Conservation (phyloP, 345 rosid species). For the Acer negundo region DNA sequence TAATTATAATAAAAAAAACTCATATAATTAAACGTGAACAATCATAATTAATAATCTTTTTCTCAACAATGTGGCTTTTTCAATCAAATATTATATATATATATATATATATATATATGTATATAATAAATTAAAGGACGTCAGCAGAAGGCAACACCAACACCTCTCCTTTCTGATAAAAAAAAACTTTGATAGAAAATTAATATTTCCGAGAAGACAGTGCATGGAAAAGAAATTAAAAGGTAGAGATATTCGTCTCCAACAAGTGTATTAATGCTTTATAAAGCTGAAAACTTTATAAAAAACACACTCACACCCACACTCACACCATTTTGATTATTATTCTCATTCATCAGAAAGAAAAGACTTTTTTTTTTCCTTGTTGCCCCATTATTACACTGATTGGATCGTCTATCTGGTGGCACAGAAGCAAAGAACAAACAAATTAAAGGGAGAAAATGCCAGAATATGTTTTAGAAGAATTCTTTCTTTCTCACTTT, state of each 20-base stretch:
- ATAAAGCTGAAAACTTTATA: conserved; percentile 2
- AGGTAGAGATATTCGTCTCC: conserved; percentile 21
- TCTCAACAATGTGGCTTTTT: not conserved
- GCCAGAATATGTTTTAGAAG: conserved; percentile 26
- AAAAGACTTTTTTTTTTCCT: conserved; percentile 23
- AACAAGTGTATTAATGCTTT: conserved; percentile 21
- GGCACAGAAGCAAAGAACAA: conserved; percentile 28
- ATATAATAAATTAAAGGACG: not conserved
- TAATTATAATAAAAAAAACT: not conserved
- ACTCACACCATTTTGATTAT: conserved; percentile 8
- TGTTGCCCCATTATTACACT: conserved; percentile 14
- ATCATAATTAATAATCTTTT: conserved; percentile 2
- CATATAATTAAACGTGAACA: not conserved
- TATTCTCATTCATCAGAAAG: conserved; percentile 11
- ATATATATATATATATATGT: too few species aligned
- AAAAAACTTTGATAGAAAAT: not conserved
- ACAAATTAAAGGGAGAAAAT: not conserved
- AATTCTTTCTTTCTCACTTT: conserved; percentile 4
- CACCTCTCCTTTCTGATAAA: conserved; percentile 11
- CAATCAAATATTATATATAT: not conserved
- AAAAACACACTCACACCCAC: not conserved
- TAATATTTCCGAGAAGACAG: conserved; percentile 5
- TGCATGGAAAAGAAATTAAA: conserved; percentile 9
- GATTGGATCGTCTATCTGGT: conserved; percentile 30
- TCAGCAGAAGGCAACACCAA: conserved; percentile 23